Evolutionary conservation across 306 rosid genomes (phyloP).

Genomic region (Quercus cerris): DNA sequence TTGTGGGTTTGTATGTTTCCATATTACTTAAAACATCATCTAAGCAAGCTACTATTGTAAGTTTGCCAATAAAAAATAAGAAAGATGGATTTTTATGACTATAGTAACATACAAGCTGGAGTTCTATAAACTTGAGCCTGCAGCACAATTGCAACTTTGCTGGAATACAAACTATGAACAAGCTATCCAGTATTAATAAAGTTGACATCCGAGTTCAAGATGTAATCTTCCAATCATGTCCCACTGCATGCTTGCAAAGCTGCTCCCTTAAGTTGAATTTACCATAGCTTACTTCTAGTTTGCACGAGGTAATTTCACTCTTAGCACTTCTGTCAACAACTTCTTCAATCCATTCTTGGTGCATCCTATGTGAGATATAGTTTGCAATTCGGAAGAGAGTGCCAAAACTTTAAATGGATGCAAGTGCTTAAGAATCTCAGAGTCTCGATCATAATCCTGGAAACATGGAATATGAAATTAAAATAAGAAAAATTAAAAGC

Average conservation of each 20-base stretch:
- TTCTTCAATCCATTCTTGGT: constrained; percentile 60
- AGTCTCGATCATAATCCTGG: constrained; percentile 93
- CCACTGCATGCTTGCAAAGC: not conserved
- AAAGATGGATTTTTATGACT: not conserved
- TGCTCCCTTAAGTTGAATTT: not conserved
- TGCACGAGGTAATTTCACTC: constrained; percentile 24
- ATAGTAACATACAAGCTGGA: not conserved
- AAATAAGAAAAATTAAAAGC: not conserved
- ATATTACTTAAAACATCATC: not conserved
- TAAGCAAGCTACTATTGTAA: not conserved
- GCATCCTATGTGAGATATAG: constrained; percentile 36
- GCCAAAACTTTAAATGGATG: constrained; percentile 55
- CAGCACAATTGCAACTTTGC: not conserved
- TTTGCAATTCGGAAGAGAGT: constrained; percentile 57
- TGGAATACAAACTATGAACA: not conserved
- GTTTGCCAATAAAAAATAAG: not conserved
- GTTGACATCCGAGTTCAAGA: not conserved
- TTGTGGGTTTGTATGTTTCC: not conserved
- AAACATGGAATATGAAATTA: not conserved
- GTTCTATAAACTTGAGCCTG: no score
- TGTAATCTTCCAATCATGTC: not conserved
- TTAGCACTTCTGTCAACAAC: constrained; percentile 44
- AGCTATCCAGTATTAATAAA: not conserved
- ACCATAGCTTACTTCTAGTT: not conserved
- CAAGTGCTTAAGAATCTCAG: constrained; percentile 47